Evolutionary conservation across 2,329 filamentous ascomycete species (phyloP), one percentile per base, ranked within the genome.

Genomic region (Fusarium lyarnte): DNA sequence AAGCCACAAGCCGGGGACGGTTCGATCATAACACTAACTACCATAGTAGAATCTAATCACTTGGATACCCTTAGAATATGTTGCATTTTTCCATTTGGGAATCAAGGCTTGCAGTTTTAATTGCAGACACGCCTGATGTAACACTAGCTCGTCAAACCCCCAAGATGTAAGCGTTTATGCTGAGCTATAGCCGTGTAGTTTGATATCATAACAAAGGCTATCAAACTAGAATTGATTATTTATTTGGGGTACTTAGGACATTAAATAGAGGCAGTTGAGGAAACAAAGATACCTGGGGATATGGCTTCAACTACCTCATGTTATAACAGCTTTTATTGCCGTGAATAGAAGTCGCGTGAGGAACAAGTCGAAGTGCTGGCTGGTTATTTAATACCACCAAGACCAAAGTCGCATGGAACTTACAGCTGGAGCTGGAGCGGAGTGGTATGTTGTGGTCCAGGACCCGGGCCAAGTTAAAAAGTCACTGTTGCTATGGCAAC

Each of bases 401-500:
- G 38, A 60, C 23, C 23, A 27, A 27, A 5, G 14, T 27, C 27
- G 23, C 29, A 29, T 35, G 29, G 47, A n/a, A 29, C 58, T 55
- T 35, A 41, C 23, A 66, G 27, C 38, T 66, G 38, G 33, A 41
- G 51, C 47, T 64, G 21, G 25, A 65, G 47, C 43, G 33, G 51
- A 66, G 63, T 63, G 64, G 64, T 66, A 63, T 66, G 62, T 60
- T 66, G 33, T 66, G 64, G 53, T 59, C 39, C 36, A 42, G 39
- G 41, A 35, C 47, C 38, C 11, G 8, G 58, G 49, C 31, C 39
- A 61, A 31, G 49, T 27, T 29, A 36, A 43, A 58, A 38, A 38
- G 38, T 57, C 47, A 27, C 58, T 55, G 63, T 75, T 74, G 72
- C 72, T 67, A 75, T 76, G 67, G 57, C 69, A 70, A 76, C 66